Conservation (phyloP, 805 yeast genomes). For the Saturnispora galanensis region DNA sequence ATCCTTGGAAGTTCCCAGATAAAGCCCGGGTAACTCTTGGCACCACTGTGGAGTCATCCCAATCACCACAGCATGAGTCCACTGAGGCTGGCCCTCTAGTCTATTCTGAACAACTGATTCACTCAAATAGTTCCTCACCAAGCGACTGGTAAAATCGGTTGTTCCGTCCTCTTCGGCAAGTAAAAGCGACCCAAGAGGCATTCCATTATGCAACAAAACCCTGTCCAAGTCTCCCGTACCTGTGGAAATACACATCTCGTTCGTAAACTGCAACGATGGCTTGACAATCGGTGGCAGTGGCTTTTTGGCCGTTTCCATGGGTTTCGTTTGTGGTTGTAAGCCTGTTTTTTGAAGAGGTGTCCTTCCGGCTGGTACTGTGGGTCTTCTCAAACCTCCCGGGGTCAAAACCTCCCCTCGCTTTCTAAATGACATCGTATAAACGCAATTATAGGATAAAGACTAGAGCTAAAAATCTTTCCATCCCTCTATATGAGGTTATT, state of each 20-base stretch:
- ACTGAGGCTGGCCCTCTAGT: constrained; percentile 25
- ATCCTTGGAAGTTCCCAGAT: constrained; percentile 58
- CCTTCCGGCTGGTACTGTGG: constrained; percentile 1
- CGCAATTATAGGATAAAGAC: background rate
- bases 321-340: no score
- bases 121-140: constrained; percentile 60
- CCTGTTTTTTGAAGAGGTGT: background rate
- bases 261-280: constrained; percentile 61
- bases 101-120: constrained; percentile 68
- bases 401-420: constrained; percentile 44
- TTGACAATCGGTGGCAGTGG: constrained; percentile 41
- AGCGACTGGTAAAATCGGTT: constrained; percentile 73
- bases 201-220: constrained; percentile 68
- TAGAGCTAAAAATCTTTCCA: no score
- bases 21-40: constrained; percentile 65
- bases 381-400: constrained; percentile 9
- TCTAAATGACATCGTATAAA: constrained; percentile 42
- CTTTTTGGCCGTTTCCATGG: no score
- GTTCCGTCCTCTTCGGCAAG: constrained; percentile 77
- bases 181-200: constrained; percentile 67
- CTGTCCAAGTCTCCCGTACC: constrained; percentile 72
- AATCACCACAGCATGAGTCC: constrained; percentile 53
- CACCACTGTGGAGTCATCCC: constrained; percentile 54
- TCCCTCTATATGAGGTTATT: no score
- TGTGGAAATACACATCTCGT: constrained; percentile 69